These are phyloP conservation scores for Monosporascus cannonballus DNA, from an alignment of 2,329 filamentous ascomycete genomes.

Conservation along the genomic window DNA sequence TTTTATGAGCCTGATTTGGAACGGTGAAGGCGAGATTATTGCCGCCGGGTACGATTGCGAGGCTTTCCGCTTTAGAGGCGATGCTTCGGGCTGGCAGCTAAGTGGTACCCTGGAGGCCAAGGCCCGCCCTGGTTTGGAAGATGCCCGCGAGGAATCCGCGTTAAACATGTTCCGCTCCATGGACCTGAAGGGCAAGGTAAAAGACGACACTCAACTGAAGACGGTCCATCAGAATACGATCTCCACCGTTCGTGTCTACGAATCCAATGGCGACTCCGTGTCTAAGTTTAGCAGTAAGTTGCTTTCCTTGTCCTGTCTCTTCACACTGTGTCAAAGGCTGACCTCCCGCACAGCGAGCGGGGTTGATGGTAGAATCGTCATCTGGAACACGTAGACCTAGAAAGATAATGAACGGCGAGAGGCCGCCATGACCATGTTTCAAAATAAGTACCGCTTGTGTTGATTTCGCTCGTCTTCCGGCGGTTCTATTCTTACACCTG, in stretches of 20 bases:
- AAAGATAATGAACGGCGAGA: slow-evolving; percentile 8
- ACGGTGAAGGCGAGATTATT: slow-evolving; percentile 84
- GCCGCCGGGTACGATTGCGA: slow-evolving; percentile 89
- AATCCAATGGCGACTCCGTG: slow-evolving; percentile 57
- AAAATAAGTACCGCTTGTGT: slow-evolving; percentile 1
- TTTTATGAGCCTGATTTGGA: slow-evolving; percentile 92
- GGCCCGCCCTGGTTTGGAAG: slow-evolving; percentile 52
- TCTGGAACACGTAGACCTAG: slow-evolving; percentile 60
- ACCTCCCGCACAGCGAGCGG: slow-evolving; percentile 57
- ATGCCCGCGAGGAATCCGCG: slow-evolving; percentile 78
- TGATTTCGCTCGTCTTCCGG: slow-evolving; percentile 2
- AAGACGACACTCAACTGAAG: slow-evolving; percentile 89
- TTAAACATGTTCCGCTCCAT: slow-evolving; percentile 98
- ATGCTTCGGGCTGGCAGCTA: slow-evolving; percentile 75
- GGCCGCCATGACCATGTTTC: neutral
- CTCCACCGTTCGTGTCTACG: slow-evolving; percentile 72
- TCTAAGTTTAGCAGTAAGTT: slow-evolving; percentile 79
- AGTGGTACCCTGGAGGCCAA: slow-evolving; percentile 76
- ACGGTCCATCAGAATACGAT: slow-evolving; percentile 97
- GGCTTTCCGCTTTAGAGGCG: slow-evolving; percentile 81
- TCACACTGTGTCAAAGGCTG: slow-evolving; percentile 16
- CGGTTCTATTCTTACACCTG: slow-evolving; percentile 6
- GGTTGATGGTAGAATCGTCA: slow-evolving; percentile 75
- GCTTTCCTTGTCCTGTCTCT: neutral
- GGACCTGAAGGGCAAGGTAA: slow-evolving; percentile 91